Evolutionary conservation across 805 yeast species (phyloP).

Genomic region (Wickerhamiella slavikovae): DNA sequence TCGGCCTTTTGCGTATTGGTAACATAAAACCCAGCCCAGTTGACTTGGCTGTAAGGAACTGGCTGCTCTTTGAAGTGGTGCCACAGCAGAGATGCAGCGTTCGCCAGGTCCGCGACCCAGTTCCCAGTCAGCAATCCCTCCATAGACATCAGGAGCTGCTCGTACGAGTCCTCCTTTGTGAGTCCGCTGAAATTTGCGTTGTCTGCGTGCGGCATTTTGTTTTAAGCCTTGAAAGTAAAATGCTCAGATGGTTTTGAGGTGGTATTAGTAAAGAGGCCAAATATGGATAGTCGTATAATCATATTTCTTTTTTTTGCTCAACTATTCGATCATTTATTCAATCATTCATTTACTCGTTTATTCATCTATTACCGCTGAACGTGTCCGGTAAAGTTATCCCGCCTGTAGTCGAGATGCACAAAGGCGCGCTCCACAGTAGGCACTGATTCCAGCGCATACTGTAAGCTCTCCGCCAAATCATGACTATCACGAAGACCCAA

Average conservation of each 20-base stretch:
- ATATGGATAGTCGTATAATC: too few relatives aligned
- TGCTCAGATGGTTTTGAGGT: too few relatives aligned
- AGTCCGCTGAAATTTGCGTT: slow-evolving; percentile 30
- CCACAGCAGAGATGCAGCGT: slow-evolving; percentile 76
- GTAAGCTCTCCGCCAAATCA: slow-evolving; percentile 64
- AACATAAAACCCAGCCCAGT: slow-evolving; percentile 90
- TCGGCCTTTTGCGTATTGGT: slow-evolving; percentile 19
- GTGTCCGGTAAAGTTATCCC: slow-evolving; percentile 21
- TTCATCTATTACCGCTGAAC: slow-evolving; percentile 8
- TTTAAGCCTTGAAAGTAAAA: too few relatives aligned
- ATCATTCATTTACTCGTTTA: too few relatives aligned
- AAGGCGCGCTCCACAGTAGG: slow-evolving; percentile 65
- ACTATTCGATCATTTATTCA: too few relatives aligned
- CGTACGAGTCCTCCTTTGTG: slow-evolving; percentile 29
- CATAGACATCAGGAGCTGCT: slow-evolving; percentile 37
- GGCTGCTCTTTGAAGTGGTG: slow-evolving; percentile 51
- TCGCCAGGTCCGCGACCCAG: slow-evolving; percentile 82
- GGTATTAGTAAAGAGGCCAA: too few relatives aligned
- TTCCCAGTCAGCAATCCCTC: slow-evolving; percentile 44
- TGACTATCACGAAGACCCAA: slow-evolving; percentile 45
- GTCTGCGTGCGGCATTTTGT: too few relatives aligned
- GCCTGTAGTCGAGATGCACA: slow-evolving; percentile 45
- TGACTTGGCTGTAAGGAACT: slow-evolving; percentile 27
- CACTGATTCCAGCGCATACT: slow-evolving; percentile 57
- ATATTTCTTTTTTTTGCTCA: too few relatives aligned